Evolutionary conservation across 2,329 filamentous ascomycete genomes (phyloP), one percentile per base, ranked within the genome.

Genomic region (Arthrobotrys pseudoclavata): DNA sequence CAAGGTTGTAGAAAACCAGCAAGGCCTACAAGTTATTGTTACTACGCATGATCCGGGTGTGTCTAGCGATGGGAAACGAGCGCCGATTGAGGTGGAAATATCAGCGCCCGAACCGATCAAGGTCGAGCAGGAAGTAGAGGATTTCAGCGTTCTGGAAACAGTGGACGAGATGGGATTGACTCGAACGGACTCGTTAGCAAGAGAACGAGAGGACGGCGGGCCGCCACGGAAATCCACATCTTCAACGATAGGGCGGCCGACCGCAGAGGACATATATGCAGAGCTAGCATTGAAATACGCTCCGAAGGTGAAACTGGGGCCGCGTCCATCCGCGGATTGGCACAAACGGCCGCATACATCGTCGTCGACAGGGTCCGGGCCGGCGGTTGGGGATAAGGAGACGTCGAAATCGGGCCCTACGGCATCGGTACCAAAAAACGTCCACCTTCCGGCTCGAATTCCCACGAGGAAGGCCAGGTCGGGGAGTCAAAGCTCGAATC

Each of bases 271-370:
- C 61, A 82, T 86, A 37, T 85, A 87, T 80, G 85, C 85, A 22
- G 83, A 85, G 34, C 74, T 76, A 29, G 67, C 66, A 22, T 29
- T 70, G 13, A 76, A 76, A 52, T 86, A 85, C 81, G 93, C 92
- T 82, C 91, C 91, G 50, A 97, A 96, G 83, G 90, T 97, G 69
- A 97, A 96, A 84, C 88, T 97, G 50, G 96, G 91, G 0, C 95
- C 96, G 9, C 89, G 95, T 53, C 94, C 94, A 26, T 95, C 93
- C 79, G 85, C 87, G 47, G 84, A 86, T 79, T 87, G 89, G 71
- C 87, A 87, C 81, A 88, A 89, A 76, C 87, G 90, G 55, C 87
- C 88, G 53, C 86, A 91, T 84, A 84, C 90, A 83, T 84, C 87
- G 64, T 84, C 89, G 83, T 86, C 83, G 42, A 47, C 66, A 66